phyloP scores from a whole-genome alignment of 2,329 filamentous ascomycete genomes.

The Neonectria sp. region DNA sequence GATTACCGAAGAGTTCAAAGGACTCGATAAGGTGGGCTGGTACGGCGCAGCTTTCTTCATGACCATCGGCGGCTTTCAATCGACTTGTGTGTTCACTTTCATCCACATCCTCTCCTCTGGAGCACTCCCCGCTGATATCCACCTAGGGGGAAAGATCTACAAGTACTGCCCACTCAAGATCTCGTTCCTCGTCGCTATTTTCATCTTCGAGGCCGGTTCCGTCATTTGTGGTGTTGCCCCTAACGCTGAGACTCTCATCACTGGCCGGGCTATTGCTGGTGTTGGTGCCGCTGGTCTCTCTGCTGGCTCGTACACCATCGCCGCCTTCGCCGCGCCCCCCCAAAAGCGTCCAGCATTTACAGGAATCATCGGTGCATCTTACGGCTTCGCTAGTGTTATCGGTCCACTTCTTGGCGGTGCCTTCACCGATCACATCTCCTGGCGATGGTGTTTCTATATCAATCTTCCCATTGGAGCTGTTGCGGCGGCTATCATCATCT shows the following conservation, averaged over 20 bases:
- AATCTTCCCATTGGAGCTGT: constrained; percentile 9
- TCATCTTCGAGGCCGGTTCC: constrained; percentile 69
- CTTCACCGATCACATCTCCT: constrained; percentile 37
- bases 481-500: neutral
- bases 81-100: constrained; percentile 52
- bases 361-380: constrained; percentile 56
- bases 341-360: constrained; percentile 52
- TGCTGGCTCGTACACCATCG: constrained; percentile 58
- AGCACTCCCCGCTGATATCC: constrained; percentile 34
- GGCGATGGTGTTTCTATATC: constrained; percentile 21
- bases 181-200: constrained; percentile 62
- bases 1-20: constrained; percentile 67
- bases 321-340: constrained; percentile 53
- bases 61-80: constrained; percentile 61
- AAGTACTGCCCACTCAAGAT: constrained; percentile 67
- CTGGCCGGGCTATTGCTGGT: constrained; percentile 65
- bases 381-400: constrained; percentile 55
- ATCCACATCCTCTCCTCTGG: too few species aligned
- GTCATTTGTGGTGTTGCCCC: constrained; percentile 64
- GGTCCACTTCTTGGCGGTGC: constrained; percentile 49
- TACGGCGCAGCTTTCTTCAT: constrained; percentile 71
- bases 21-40: constrained; percentile 70
- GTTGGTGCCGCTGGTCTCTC: constrained; percentile 65
- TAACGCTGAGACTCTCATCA: constrained; percentile 63
- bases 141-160: constrained; percentile 61